Percentiles rank a stretch among this genome's conserved stretches.
Evolutionary conservation across 768 basidiomycete species (phyloP).

Genomic region (Mycena capillaripes): DNA sequence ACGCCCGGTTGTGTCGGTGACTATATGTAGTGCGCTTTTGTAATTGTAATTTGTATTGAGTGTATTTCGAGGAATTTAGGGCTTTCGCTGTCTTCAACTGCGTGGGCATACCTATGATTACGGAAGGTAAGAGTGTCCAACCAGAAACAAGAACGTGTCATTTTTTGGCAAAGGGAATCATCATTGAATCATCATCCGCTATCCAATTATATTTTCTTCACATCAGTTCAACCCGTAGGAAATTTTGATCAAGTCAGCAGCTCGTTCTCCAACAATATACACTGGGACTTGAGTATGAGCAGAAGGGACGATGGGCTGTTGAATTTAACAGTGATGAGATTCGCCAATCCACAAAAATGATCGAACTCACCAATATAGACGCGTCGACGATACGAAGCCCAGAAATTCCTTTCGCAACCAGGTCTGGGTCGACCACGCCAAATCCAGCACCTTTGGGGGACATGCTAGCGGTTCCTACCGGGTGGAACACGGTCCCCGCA

Average conservation of each 20-base stretch:
- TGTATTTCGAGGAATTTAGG: too few relatives aligned
- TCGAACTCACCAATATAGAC: conserved; percentile 40
- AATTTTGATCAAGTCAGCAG: conserved; percentile 32
- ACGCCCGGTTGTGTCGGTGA: too few relatives aligned
- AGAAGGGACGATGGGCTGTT: conserved; percentile 34
- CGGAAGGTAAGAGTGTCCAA: too few relatives aligned
- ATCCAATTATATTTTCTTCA: too few relatives aligned
- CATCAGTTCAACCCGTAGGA: not conserved
- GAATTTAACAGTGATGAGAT: not conserved
- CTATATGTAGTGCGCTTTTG: too few relatives aligned
- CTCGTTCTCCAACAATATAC: conserved; percentile 40
- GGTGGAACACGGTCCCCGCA: conserved; percentile 34
- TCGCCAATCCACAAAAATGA: not conserved
- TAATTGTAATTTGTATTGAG: too few relatives aligned
- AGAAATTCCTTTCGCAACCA: conserved; percentile 44
- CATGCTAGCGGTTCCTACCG: conserved; percentile 41
- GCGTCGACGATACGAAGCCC: conserved; percentile 52
- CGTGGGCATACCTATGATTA: too few relatives aligned
- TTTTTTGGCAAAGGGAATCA: too few relatives aligned
- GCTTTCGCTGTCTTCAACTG: too few relatives aligned
- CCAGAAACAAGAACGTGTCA: too few relatives aligned
- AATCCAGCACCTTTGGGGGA: conserved; percentile 27
- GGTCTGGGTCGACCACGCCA: conserved; percentile 47
- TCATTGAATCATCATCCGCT: too few relatives aligned
- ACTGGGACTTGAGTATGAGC: conserved; percentile 40